phyloP scores from a whole-genome alignment of 768 basidiomycete genomes.

The Trametes punicea region DNA sequence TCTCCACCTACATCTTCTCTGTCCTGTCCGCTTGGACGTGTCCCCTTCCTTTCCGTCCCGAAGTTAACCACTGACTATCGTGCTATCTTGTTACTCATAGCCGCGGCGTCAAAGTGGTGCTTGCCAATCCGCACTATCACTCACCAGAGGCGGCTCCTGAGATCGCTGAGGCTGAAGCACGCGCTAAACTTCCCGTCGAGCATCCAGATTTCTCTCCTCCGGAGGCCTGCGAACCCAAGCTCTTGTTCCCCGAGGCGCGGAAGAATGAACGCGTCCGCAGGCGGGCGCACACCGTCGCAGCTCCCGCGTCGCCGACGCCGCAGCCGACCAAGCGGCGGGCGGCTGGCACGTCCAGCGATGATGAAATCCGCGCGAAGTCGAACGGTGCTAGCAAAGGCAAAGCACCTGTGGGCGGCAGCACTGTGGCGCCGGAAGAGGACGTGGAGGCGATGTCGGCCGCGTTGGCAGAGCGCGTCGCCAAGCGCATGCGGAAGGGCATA shows the following conservation, averaged over 20 bases:
- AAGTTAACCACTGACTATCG: not conserved
- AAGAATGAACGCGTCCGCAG: slow-evolving; percentile 26
- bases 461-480: slow-evolving; percentile 15
- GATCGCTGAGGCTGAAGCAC: slow-evolving; percentile 43
- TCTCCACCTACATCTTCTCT: not conserved
- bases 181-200: slow-evolving; percentile 52
- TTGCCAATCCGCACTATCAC: slow-evolving; percentile 63
- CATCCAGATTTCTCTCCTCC: slow-evolving; percentile 66
- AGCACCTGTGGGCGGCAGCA: slow-evolving; percentile 1
- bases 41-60: not conserved
- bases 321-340: not conserved
- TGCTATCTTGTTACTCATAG: slow-evolving; percentile 32
- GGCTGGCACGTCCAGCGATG: slow-evolving; percentile 10
- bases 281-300: slow-evolving; percentile 2
- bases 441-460: slow-evolving; percentile 15
- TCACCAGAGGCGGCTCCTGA: slow-evolving; percentile 27
- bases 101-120: slow-evolving; percentile 62
- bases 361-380: not conserved
- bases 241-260: slow-evolving; percentile 48
- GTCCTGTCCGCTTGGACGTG: not conserved
- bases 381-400: slow-evolving; percentile 6
- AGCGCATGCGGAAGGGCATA: slow-evolving; percentile 16
- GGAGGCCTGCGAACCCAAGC: slow-evolving; percentile 50
- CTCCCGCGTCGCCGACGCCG: slow-evolving; percentile 8
- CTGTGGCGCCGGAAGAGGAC: slow-evolving; percentile 18